A percentile compares a stretch with the other conserved stretches of the same genome.
phyloP scores from a whole-genome alignment of 208 protist species.

The Leishmania amazonensis region DNA sequence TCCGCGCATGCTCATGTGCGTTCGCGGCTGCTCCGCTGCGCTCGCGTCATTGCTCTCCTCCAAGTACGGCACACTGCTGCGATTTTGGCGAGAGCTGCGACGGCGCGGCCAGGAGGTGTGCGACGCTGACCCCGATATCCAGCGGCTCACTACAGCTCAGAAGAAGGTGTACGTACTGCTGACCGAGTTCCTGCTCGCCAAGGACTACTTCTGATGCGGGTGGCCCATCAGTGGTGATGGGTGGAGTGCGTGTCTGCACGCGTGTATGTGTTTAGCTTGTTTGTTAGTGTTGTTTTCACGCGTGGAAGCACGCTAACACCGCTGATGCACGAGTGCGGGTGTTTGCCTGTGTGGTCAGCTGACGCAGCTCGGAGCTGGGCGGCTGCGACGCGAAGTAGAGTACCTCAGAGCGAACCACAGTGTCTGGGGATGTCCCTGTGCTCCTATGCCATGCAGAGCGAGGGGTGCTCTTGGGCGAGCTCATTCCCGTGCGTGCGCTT shows the following conservation, averaged over 20 bases:
- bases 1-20: slow-evolving; percentile 75
- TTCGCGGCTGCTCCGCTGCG: slow-evolving; percentile 64
- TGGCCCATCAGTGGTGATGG: not conserved
- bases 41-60: slow-evolving; percentile 44
- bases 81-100: slow-evolving; percentile 50
- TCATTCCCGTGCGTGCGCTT: not conserved
- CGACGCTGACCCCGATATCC: slow-evolving; percentile 54
- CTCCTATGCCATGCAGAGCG: no score
- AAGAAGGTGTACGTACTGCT: slow-evolving; percentile 71
- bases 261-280: not conserved
- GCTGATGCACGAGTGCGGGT: not conserved
- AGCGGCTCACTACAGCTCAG: slow-evolving; percentile 48
- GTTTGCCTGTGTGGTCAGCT: not conserved
- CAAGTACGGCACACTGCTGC: slow-evolving; percentile 62
- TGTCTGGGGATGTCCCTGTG: not conserved
- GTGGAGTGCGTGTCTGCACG: not conserved
- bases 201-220: slow-evolving; percentile 53
- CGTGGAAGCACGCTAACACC: not conserved
- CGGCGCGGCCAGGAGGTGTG: slow-evolving; percentile 44
- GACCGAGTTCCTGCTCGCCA: slow-evolving; percentile 70
- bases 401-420: not conserved
- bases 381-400: not conserved
- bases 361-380: not conserved
- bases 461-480: not conserved
- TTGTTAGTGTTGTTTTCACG: not conserved